A percentile compares a stretch with the other conserved stretches of the same genome.
phyloP scores from a whole-genome alignment of 352 stramenopile species.

The Phytophthora ohioensis region DNA sequence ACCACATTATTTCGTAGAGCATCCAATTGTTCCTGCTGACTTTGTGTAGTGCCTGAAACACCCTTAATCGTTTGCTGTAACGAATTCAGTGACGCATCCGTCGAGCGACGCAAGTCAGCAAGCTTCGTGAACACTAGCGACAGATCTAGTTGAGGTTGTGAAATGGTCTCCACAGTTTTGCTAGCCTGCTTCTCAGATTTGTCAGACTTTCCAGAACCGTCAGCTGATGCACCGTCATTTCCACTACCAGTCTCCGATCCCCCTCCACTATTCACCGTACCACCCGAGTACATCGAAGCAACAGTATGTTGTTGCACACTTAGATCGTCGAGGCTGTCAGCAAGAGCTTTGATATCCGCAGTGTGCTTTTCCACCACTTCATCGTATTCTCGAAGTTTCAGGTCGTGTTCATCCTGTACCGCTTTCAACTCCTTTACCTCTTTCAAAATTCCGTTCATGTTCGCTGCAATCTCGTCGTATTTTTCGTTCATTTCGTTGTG shows the following conservation, averaged over 20 bases:
- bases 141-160: constrained; percentile 61
- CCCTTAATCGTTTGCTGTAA: constrained; percentile 63
- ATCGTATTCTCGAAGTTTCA: constrained; percentile 51
- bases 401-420: constrained; percentile 18
- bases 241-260: constrained; percentile 13
- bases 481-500: constrained; percentile 6
- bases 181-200: constrained; percentile 22
- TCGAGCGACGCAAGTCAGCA: constrained; percentile 67
- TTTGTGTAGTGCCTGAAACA: constrained; percentile 45
- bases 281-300: constrained; percentile 40
- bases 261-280: neutral
- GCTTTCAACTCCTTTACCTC: constrained; percentile 56
- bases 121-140: constrained; percentile 88
- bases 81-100: constrained; percentile 63
- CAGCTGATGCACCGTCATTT: constrained; percentile 10
- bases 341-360: constrained; percentile 56
- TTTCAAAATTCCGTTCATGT: constrained; percentile 45
- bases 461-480: constrained; percentile 22
- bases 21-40: constrained; percentile 65
- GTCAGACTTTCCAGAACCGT: constrained; percentile 15
- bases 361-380: constrained; percentile 54
- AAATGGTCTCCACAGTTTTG: constrained; percentile 11
- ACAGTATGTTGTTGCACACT: constrained; percentile 59
- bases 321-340: constrained; percentile 62
- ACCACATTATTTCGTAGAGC: constrained; percentile 56